Evolutionary conservation across 2,329 filamentous ascomycete species (phyloP), one percentile per base, ranked within the genome.

Genomic region (Metarhizium guizhouense): DNA sequence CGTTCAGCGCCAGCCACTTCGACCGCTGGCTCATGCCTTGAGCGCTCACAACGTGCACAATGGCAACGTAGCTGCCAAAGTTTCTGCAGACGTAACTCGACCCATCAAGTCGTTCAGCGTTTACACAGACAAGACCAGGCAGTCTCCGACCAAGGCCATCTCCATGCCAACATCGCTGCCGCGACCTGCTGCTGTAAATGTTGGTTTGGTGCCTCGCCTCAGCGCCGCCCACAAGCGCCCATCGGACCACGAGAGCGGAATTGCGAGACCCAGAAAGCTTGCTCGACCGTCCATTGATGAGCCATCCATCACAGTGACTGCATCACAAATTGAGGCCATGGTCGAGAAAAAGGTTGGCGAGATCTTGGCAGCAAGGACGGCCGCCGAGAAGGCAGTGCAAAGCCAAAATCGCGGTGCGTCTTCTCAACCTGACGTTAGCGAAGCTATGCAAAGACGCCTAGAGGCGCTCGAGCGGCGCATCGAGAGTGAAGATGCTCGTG

Each of bases 261-360:
- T 61, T 51, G 59, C 68, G 49, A 75, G 81, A 10, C 76, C 78
- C 1, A 71, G 73, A 45, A 85, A 83, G 60, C 67, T 78, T 5
- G 67, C 73, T 2, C 71, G 76, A 3, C 69, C 72, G 2, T 62
- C 65, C 59, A 64, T 59, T 59, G 72, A 61, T 61, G 64, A 63
- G 25, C 56, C 62, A 34, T 67, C 60, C 59, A 64, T 70, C 60
- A 79, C 75, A 69, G 78, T 90, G 8, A 87, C 85, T 0, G 81
- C 85, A 18, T 86, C 84, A 13, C 86, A 85, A 53, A 95, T 97
- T 58, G 92, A 96, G 68, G 89, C 91, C 43, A 85, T 96, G 73
- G 90, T 97, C 1, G 89, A 96, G 70, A 89, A 87, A 63, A 95
- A 95, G 65, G 89, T 97, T 1, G 86, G 87, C 57, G 91, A 96